A percentile compares a stretch with the other conserved stretches of the same genome.
These are phyloP conservation scores for Fusarium agapanthi DNA, from an alignment of 2,329 filamentous ascomycete species.

Conservation along the genomic window DNA sequence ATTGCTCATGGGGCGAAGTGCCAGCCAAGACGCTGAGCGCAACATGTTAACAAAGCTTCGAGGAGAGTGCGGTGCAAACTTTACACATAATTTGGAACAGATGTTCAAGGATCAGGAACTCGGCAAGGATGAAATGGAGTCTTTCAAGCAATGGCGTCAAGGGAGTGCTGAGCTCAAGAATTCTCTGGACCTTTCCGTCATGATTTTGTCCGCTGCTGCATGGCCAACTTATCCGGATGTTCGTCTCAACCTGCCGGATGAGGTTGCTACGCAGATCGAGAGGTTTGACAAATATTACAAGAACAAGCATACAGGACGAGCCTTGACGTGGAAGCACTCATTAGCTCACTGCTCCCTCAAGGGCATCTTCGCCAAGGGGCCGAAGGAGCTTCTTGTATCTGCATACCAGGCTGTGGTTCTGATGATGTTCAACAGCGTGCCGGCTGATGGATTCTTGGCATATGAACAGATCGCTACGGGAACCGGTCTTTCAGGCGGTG, in stretches of 20 bases:
- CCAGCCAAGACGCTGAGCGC: slow-evolving; percentile 92
- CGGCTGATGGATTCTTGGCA: slow-evolving; percentile 67
- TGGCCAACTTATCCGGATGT: slow-evolving; percentile 92
- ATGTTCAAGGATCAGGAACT: slow-evolving; percentile 99
- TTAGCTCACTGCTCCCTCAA: slow-evolving; percentile 91
- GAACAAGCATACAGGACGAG: slow-evolving; percentile 86
- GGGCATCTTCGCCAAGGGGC: slow-evolving; percentile 79
- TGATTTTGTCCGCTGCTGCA: slow-evolving; percentile 86
- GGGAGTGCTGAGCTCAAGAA: slow-evolving; percentile 59
- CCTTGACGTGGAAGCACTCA: slow-evolving; percentile 90
- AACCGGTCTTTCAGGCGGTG: slow-evolving; percentile 77
- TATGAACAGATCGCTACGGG: slow-evolving; percentile 80
- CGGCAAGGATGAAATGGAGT: slow-evolving; percentile 89
- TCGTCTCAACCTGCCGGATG: slow-evolving; percentile 75
- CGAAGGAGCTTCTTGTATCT: slow-evolving; percentile 89
- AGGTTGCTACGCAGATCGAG: slow-evolving; percentile 79
- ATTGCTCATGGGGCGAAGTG: slow-evolving; percentile 89
- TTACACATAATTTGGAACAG: slow-evolving; percentile 96
- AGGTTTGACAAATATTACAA: slow-evolving; percentile 89
- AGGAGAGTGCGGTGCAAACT: slow-evolving; percentile 90
- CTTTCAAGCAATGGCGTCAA: slow-evolving; percentile 77
- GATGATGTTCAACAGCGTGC: slow-evolving; percentile 83
- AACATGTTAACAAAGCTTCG: slow-evolving; percentile 94
- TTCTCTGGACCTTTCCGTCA: slow-evolving; percentile 76
- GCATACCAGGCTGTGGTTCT: slow-evolving; percentile 93